Evolutionary conservation across 257 asterid species (phyloP), one percentile per base, ranked within the genome.

Genomic region (Solanum pinnatisectum): DNA sequence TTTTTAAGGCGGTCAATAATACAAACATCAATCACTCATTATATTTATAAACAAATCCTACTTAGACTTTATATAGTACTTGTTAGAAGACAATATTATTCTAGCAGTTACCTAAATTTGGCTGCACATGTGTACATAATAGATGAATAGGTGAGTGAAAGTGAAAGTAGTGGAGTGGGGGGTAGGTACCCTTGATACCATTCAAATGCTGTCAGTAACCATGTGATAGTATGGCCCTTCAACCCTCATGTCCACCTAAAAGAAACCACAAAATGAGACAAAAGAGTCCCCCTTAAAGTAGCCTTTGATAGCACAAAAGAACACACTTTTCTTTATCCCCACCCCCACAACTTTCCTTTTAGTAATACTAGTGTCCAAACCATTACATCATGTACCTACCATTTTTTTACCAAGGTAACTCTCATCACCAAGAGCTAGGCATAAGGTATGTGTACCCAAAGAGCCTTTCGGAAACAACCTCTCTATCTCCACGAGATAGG

Each of bases 251-350:
- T 88, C 92, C 92, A 92, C 90, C 92, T 90, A 89, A 92, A 90
- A 89, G 91, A 89, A 86, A 90, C 92, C 91, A 92, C 87, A 88
- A 89, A 88, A 90, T 84, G 91, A 89, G 91, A 92, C 91, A 90
- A 92, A 89, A 88, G 88, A 60, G 87, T 79, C 92, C 91, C 83
- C 90, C 88, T 73, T 84, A 91, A 74, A 74, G 83, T 37, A 88
- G 88, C 92, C 90, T 91, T 91, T 87, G 89, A 88, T 90, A 67
- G 36, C 92, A 91, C 83, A 89, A 89, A 90, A 86, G 90, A 88
- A 59, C 87, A 60, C 83, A 84, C 86, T 71, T 89, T 88, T 84
- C 91, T 86, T 87, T 85, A 40, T 56, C 83, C 73, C 12, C 32
- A 52, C 12, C 87, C 60, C 11, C 67, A 18, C 65, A 56, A 56